Evolutionary conservation across 768 basidiomycete genomes (phyloP), one percentile per base, ranked within the genome.

Genomic region (Termitomyces heimii): DNA sequence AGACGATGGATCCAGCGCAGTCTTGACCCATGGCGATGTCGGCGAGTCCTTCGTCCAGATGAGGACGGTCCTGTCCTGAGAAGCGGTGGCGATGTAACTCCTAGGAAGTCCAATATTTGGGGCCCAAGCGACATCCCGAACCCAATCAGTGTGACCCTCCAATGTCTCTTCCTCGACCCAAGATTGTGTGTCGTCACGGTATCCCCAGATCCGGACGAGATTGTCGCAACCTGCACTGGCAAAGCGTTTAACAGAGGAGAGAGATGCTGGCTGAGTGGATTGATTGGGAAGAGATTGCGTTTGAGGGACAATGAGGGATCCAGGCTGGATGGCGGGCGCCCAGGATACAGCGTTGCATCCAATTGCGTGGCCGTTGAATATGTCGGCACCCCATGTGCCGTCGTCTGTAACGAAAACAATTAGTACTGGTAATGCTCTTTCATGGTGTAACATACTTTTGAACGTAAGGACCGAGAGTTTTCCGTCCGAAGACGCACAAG

Each of bases 61-160:
- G 40, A 92, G 75, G 1, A 95, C 94, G 0, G 89, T 91, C 70
- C 86, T 89, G 69, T 96, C 93, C 77, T 98, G 95, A 0, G 92
- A 94, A 0, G 94, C 94, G 2, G 94, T 95, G 6, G 97, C 97
- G 60, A 99, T 92, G 72, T 98, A 98, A 67, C 87, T 89, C 60
- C 94, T 82, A 0, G 96, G 93, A 16, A 98, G 79, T 0, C 97
- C 97, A 60, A 98, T 95, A 63, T 93, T 97, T 0, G 97, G 96
- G 1, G 95, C 95, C 94, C 95, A 98, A 0, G 96, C 92, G n/a
- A 98, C 95, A 68, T 98, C 96, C 47, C 96, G 81, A 22, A 99
- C 95, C 96, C 96, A 99, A 71, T 99, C 96, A 0, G 88, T 82
- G 71, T 99, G 96, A 0, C 93, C 94, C 50, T 92, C 90, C 24